Evolutionary conservation across 2,329 filamentous ascomycete species (phyloP), one percentile per base, ranked within the genome.

Genomic region (Arthrinium phaeospermum): DNA sequence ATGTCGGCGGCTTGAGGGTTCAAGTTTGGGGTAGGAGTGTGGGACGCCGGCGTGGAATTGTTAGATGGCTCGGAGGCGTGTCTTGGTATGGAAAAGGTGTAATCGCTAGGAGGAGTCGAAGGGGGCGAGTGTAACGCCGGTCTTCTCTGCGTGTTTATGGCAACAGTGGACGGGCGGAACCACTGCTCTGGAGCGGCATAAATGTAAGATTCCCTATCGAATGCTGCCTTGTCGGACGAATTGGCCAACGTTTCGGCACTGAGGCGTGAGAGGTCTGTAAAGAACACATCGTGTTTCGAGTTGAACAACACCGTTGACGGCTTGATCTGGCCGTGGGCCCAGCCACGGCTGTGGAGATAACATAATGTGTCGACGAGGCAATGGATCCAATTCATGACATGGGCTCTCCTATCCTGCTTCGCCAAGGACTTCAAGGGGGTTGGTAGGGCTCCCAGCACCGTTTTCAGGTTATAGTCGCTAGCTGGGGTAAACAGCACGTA

Each of bases 351-450:
- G 78, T 95, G 93, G 2, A 95, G 82, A 74, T 88, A 92, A 70
- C 91, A 89, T 22, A 94, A 78, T 1, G 92, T 91, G 79, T 94
- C 91, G 53, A 88, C 86, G 4, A 95, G 85, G 79, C 93, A 95
- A 77, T 93, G 90, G 77, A 94, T 89, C 93, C 93, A 95, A 79
- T 93, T 91, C 78, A 94, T 85, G 6, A 94, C 80, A 22, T 92
- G 82, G 67, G 85, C 83, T 46, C 91, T 86, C 37, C 91, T 86
- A 53, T 89, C 86, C 69, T 85, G 84, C 78, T 93, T 92, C 4
- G 88, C 77, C 14, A 94, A 80, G 70, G 87, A 88, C 76, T 92
- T 91, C 79, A 92, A 87, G 30, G 88, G 87, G 30, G 87, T 83
- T 2, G 92, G 91, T 6, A 88, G 89, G 70, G 89, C 89, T 22